Conservation (phyloP, 225 moss, liverwort and hornwort genomes). For the Ulota crispa region DNA sequence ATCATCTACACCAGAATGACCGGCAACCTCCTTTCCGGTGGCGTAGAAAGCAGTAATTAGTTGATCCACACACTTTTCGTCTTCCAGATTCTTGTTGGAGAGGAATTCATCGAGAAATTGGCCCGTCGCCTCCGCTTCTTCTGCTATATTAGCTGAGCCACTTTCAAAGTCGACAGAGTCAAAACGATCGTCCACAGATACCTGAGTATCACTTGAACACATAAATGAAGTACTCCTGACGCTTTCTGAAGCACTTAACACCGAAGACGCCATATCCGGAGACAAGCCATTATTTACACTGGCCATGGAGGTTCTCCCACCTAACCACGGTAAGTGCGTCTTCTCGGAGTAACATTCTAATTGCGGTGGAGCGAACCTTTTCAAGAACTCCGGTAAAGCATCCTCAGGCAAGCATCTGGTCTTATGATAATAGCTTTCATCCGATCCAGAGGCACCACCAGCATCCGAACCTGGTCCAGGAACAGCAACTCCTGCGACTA, state of each 20-base stretch:
- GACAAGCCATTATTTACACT: neutral
- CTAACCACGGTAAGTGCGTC: conserved; percentile 18
- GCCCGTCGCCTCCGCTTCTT: neutral
- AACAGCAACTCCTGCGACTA: conserved; percentile 5
- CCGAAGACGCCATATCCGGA: neutral
- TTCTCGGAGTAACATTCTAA: conserved; percentile 30
- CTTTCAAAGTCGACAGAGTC: conserved; percentile 4
- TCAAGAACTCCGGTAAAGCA: conserved; percentile 26
- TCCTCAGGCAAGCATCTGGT: conserved; percentile 9
- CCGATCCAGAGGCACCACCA: neutral
- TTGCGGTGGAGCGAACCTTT: conserved; percentile 21
- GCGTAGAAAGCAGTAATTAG: conserved; percentile 24
- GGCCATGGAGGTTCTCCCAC: neutral
- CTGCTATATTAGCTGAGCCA: neutral
- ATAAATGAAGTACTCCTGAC: neutral
- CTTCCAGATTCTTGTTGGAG: neutral
- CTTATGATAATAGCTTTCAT: conserved; percentile 30
- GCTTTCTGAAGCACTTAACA: neutral
- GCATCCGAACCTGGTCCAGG: neutral
- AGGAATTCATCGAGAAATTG: conserved; percentile 15
- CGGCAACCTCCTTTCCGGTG: neutral
- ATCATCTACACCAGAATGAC: conserved; percentile 1
- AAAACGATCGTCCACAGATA: neutral
- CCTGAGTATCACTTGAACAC: neutral
- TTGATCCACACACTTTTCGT: conserved; percentile 1